phyloP scores from a whole-genome alignment of 2,329 filamentous ascomycete genomes.

The Diaporthe capsici region DNA sequence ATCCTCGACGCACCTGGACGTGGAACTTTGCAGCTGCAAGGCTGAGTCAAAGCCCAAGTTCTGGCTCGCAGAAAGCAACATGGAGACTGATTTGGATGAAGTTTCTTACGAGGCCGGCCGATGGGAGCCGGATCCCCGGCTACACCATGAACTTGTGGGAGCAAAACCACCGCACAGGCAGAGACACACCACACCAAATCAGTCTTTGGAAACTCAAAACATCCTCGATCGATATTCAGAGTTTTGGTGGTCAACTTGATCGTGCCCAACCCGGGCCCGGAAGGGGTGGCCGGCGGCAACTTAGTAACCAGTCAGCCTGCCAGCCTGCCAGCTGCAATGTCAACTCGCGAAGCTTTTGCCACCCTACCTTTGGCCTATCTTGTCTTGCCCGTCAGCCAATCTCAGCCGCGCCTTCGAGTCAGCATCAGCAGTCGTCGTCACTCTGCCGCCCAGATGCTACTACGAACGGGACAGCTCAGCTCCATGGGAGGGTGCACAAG shows the following conservation, averaged over 20 bases:
- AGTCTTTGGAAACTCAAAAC: background rate
- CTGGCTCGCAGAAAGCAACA: background rate
- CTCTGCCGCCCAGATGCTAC: constrained; percentile 5
- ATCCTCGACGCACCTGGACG: background rate
- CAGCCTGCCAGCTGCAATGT: constrained; percentile 9
- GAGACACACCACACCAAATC: background rate
- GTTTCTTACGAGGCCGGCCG: background rate
- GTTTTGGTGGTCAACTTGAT: background rate
- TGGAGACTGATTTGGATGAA: background rate
- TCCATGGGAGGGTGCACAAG: background rate
- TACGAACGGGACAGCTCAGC: background rate
- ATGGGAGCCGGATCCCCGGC: background rate
- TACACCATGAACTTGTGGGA: background rate
- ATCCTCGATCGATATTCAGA: background rate
- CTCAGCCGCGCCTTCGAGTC: constrained; percentile 28
- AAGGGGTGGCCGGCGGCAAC: constrained; percentile 8
- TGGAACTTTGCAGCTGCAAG: background rate
- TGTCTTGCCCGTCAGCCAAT: constrained; percentile 35
- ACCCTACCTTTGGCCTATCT: constrained; percentile 9
- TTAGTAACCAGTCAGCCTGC: constrained; percentile 1
- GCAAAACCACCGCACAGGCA: background rate
- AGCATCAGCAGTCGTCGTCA: constrained; percentile 24
- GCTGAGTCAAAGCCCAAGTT: background rate
- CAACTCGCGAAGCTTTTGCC: constrained; percentile 32
- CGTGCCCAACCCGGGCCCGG: background rate